Evolutionary conservation across 495 filamentous ascomycete genomes (phyloP), one percentile per base, ranked within the genome.

Genomic region (Aspergillus egyptiacus): DNA sequence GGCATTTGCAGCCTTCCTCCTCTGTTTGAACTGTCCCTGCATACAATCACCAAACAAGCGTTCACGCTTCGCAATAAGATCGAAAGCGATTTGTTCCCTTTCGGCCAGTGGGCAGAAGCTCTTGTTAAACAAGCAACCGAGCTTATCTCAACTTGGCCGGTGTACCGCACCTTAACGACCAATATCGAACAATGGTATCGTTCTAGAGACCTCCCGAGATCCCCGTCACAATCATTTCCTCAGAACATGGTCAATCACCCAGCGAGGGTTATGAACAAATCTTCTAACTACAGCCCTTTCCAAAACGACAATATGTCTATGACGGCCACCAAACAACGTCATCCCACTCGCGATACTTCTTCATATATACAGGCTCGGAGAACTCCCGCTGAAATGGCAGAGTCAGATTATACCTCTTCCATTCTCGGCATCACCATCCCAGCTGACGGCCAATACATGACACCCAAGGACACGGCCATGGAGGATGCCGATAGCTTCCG

Each of bases 1-100:
- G 60, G 64, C 8, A 61, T 70, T 25, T 73, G 73, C 30, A 70
- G 69, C 33, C 55, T 77, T 1, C 73, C 75, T 5, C 75, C 75
- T 0, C 55, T 74, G 4, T 75, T 75, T 18, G 71, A 74, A 44
- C 58, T 68, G 14, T 55, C 60, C 7, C 44, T 74, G 19, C 67
- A 65, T 6, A 71, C 68, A 5, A 70, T 74, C 5, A 51, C 60
- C 2, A 64, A 72, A 37, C 64, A 72, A 24, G 67, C 68, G 2
- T 61, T 64, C 13, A 55, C 57, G 5, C 46, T 71, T 28, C 65
- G 62, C 14, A 60, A 64, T n/a, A 62, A 53, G 7, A 53, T 63
- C 17, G 66, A 71, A 27, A 53, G 58, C 0, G 65, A 67, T 20
- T 52, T 53, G 1, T 74, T 72, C 35, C 67, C 71, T 3, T 72